A percentile compares a stretch with the other conserved stretches of the same genome.
These are phyloP conservation scores for Cucurbita argyrosperma DNA, from an alignment of 306 rosid genomes.

Conservation along the genomic window DNA sequence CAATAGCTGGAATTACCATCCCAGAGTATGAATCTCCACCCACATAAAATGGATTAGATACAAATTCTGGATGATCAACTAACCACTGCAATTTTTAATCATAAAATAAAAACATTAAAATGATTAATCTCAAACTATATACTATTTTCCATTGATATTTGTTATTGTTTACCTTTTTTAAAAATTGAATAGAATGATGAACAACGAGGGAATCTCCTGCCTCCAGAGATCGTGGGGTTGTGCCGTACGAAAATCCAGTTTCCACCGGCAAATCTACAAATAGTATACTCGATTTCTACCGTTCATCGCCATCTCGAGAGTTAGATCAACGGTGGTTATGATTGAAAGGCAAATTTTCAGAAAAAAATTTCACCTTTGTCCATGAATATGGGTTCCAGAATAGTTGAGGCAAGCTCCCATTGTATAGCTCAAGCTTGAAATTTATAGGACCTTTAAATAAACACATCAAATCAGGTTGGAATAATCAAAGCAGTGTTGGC, in stretches of 20 bases:
- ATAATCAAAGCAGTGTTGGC: background rate
- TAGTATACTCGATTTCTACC: slow-evolving; percentile 40
- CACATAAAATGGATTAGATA: slow-evolving; percentile 28
- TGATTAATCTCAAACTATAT: too few relatives aligned
- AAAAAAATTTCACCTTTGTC: slow-evolving; percentile 39
- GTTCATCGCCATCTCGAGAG: background rate
- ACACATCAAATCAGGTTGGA: background rate
- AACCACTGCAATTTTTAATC: slow-evolving; percentile 35
- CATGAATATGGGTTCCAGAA: slow-evolving; percentile 40
- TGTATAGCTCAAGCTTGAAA: slow-evolving; percentile 20
- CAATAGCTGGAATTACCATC: slow-evolving; percentile 35
- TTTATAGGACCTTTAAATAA: slow-evolving; percentile 39
- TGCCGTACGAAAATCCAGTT: slow-evolving; percentile 58
- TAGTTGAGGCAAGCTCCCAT: slow-evolving; percentile 42
- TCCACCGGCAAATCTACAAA: slow-evolving; percentile 56
- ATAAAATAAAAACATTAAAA: too few relatives aligned
- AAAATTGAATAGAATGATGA: slow-evolving; percentile 33
- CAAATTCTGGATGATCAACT: slow-evolving; percentile 13
- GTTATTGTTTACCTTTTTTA: slow-evolving; percentile 18
- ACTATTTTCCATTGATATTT: too few relatives aligned
- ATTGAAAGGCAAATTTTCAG: background rate
- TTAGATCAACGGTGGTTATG: background rate
- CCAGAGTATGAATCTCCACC: slow-evolving; percentile 77
- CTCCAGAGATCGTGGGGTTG: slow-evolving; percentile 9
- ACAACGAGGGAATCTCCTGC: slow-evolving; percentile 27